phyloP scores from a whole-genome alignment of 352 stramenopile genomes.

The Peronosclerospora sorghi region DNA sequence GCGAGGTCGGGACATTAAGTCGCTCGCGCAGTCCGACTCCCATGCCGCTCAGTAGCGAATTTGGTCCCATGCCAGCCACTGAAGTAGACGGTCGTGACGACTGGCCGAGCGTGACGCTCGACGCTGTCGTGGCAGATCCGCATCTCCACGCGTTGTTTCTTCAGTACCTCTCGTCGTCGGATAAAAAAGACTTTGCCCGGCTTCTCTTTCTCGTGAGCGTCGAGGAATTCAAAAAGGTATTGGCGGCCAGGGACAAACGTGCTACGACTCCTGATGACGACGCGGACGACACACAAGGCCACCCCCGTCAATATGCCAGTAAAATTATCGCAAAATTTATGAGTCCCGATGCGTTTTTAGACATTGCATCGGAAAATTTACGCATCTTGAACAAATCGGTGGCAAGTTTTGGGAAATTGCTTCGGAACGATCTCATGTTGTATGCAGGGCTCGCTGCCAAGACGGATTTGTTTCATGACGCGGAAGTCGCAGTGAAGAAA shows the following conservation, averaged over 20 bases:
- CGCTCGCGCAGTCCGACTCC: slow-evolving; percentile 11
- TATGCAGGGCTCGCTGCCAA: slow-evolving; percentile 63
- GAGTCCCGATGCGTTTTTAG: slow-evolving; percentile 66
- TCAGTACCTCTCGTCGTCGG: slow-evolving; percentile 50
- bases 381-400: slow-evolving; percentile 75
- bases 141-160: slow-evolving; percentile 76
- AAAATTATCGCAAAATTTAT: slow-evolving; percentile 86
- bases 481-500: slow-evolving; percentile 57
- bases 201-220: slow-evolving; percentile 82
- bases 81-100: slow-evolving; percentile 1
- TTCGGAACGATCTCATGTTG: slow-evolving; percentile 67
- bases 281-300: slow-evolving; percentile 16
- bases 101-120: slow-evolving; percentile 29
- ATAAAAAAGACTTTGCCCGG: slow-evolving; percentile 65
- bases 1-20: slow-evolving; percentile 9
- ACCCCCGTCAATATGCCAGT: slow-evolving; percentile 60
- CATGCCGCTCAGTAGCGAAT: slow-evolving; percentile 1
- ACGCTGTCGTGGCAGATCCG: slow-evolving; percentile 63
- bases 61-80: slow-evolving; percentile 2
- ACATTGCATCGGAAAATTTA: slow-evolving; percentile 70
- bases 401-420: slow-evolving; percentile 59
- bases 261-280: slow-evolving; percentile 4
- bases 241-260: slow-evolving; percentile 11
- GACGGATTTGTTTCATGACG: slow-evolving; percentile 68
- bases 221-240: slow-evolving; percentile 80